These are phyloP conservation scores for Biscogniauxia sp. DNA, from an alignment of 2,329 filamentous ascomycete genomes.

Conservation along the genomic window DNA sequence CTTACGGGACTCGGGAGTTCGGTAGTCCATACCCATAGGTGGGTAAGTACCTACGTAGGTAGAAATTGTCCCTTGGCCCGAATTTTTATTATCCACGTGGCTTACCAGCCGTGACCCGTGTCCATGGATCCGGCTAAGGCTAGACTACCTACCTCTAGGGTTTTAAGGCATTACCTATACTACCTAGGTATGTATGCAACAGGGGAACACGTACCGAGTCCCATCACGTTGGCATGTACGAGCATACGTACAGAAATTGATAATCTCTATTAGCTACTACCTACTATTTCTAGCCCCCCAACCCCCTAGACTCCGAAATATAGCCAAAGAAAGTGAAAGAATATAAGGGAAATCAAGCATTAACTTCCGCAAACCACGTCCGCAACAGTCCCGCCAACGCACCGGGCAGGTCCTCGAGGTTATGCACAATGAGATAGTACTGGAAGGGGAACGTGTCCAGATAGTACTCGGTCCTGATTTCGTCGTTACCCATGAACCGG, in stretches of 20 bases:
- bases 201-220: background rate
- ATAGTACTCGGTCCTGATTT: slow-evolving; percentile 83
- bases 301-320: background rate
- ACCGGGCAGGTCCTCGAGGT: slow-evolving; percentile 85
- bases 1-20: too few species aligned
- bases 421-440: slow-evolving; percentile 92
- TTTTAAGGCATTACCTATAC: too few species aligned
- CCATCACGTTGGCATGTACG: background rate
- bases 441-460: slow-evolving; percentile 95
- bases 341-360: slow-evolving; percentile 26
- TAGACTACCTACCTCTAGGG: too few species aligned
- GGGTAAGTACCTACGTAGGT: too few species aligned
- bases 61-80: background rate
- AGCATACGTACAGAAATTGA: background rate
- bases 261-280: background rate
- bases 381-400: slow-evolving; percentile 85
- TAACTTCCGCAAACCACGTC: slow-evolving; percentile 87
- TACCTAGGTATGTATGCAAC: too few species aligned
- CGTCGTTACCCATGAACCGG: slow-evolving; percentile 65
- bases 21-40: too few species aligned
- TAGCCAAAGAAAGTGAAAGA: background rate
- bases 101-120: background rate
- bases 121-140: background rate
- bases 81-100: background rate
- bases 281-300: background rate